Conservation (phyloP, 208 protist genomes). For the Tritrichomonas foetus region DNA sequence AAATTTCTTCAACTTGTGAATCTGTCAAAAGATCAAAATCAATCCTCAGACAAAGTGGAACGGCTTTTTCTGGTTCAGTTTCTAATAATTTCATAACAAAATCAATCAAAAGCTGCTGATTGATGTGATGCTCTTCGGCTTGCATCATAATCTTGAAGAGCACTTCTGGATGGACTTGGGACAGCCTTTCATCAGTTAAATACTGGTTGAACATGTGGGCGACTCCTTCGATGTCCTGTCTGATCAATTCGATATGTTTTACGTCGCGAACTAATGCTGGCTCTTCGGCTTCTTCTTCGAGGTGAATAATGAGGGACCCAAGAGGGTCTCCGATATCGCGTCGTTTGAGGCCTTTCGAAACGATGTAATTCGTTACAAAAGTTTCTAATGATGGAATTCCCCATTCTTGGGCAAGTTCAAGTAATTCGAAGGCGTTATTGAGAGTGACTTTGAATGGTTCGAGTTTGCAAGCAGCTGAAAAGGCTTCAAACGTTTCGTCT, state of each 20-base stretch:
- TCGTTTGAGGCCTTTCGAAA: background rate
- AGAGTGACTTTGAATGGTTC: background rate
- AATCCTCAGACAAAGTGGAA: background rate
- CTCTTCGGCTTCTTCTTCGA: background rate
- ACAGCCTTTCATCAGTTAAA: background rate
- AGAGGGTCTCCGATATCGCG: background rate
- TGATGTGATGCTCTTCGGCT: background rate
- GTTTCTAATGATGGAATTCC: background rate
- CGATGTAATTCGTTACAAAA: background rate
- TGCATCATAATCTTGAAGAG: background rate
- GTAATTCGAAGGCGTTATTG: conserved; percentile 6
- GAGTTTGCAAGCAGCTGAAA: background rate
- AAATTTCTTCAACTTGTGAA: background rate
- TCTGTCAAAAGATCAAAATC: background rate
- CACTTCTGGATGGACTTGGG: background rate
- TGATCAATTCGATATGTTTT: background rate
- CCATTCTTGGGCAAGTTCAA: too few species aligned
- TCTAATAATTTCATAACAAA: background rate
- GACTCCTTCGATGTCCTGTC: background rate
- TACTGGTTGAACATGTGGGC: background rate
- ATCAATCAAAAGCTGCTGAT: background rate
- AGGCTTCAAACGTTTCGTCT: background rate
- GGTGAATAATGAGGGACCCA: background rate
- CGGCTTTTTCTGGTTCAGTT: background rate
- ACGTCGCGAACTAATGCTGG: too few species aligned